phyloP scores from a whole-genome alignment of 768 basidiomycete genomes.

The Russula dissimulans region DNA sequence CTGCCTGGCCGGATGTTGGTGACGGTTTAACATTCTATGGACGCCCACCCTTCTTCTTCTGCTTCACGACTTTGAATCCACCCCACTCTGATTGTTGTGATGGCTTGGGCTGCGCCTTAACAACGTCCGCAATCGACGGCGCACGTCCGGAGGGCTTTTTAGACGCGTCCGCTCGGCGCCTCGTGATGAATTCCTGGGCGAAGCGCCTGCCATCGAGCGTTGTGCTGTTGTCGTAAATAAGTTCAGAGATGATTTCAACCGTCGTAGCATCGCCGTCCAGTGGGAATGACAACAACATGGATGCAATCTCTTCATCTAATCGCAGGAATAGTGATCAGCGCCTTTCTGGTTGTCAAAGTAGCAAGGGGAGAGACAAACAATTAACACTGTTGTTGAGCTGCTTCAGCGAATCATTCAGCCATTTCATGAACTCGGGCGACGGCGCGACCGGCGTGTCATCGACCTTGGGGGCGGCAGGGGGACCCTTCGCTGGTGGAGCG shows the following conservation, averaged over 20 bases:
- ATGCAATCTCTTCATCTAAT: constrained; percentile 90
- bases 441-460: constrained; percentile 63
- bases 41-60: constrained; percentile 82
- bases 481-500: constrained; percentile 22
- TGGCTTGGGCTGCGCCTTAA: constrained; percentile 78
- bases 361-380: constrained; percentile 34
- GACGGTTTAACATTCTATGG: constrained; percentile 27
- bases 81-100: constrained; percentile 69
- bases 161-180: constrained; percentile 72
- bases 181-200: constrained; percentile 82
- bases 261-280: constrained; percentile 78
- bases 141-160: constrained; percentile 44
- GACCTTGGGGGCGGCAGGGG: constrained; percentile 29
- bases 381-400: constrained; percentile 66
- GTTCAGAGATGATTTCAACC: constrained; percentile 87
- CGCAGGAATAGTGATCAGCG: not conserved
- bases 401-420: constrained; percentile 80
- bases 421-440: constrained; percentile 85
- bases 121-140: constrained; percentile 79
- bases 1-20: not conserved
- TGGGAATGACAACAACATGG: constrained; percentile 92
- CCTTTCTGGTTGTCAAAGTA: not conserved
- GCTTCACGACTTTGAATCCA: constrained; percentile 87
- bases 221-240: constrained; percentile 90
- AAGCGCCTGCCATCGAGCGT: constrained; percentile 94